These are phyloP conservation scores for Gelatoporia subvermispora DNA, from an alignment of 768 basidiomycete genomes.

Conservation along the genomic window DNA sequence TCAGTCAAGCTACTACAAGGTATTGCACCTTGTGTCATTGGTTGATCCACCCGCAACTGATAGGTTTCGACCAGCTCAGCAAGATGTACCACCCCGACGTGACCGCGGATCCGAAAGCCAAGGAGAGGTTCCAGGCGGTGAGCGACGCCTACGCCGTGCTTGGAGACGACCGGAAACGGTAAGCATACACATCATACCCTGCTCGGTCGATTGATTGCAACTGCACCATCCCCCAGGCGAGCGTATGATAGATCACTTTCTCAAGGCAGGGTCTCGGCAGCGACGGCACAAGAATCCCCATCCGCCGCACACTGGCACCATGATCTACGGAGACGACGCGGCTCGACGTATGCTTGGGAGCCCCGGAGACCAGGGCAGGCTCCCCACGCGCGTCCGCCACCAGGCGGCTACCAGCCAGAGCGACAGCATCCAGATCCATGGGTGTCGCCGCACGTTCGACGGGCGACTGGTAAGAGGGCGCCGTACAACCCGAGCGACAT, in stretches of 20 bases:
- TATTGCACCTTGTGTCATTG: slow-evolving; percentile 8
- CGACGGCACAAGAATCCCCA: slow-evolving; percentile 9
- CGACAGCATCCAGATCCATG: slow-evolving; percentile 22
- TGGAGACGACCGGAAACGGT: slow-evolving; percentile 43
- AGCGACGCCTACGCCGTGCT: slow-evolving; percentile 45
- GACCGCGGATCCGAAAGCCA: slow-evolving; percentile 32
- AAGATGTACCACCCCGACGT: slow-evolving; percentile 45
- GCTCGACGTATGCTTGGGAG: slow-evolving; percentile 36
- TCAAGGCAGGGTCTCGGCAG: slow-evolving; percentile 4
- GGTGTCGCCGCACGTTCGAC: slow-evolving; percentile 19
- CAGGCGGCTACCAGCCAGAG: slow-evolving; percentile 9
- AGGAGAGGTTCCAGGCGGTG: slow-evolving; percentile 37
- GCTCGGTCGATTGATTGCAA: too few species aligned
- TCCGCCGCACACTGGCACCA: slow-evolving; percentile 19
- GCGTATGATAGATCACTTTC: slow-evolving; percentile 29
- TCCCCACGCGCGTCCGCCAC: slow-evolving; percentile 12
- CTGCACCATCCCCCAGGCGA: slow-evolving; percentile 16
- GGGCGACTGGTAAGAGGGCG: slow-evolving; percentile 19
- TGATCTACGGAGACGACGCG: slow-evolving; percentile 26
- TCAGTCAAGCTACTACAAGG: slow-evolving; percentile 35
- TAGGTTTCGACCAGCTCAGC: slow-evolving; percentile 33
- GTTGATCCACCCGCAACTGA: not conserved
- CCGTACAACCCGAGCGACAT: slow-evolving; percentile 4
- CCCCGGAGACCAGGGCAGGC: slow-evolving; percentile 11
- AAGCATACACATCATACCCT: slow-evolving; percentile 3